Base-by-base conservation (phyloP, 2,329 filamentous ascomycete genomes). In the Ophiostoma pallidulum region DNA sequence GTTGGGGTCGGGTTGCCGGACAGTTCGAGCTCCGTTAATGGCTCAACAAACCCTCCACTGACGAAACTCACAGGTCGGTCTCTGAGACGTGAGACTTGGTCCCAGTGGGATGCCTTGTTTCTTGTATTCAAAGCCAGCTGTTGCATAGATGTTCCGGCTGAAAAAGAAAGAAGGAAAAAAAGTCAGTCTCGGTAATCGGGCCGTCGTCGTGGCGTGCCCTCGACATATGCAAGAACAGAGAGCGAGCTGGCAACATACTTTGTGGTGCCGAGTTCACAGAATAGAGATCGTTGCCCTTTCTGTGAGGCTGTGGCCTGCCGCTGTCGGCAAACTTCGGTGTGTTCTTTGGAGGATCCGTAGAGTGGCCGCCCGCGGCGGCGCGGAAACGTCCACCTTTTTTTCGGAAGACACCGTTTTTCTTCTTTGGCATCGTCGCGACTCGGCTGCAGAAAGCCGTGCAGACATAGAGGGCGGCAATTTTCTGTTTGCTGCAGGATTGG, bases 81-180 rank as follows among this genome's bases (percentile, higher is more conserved):
- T 46, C 76, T 66, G 9, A 80, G 62, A 41, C 63, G 69, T 18
- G 61, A 60, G 47, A 65, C 66, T 28, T 57, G 54, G 14, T 60
- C 62, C 64, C 64, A 68, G n/a, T 56, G 54, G 0, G 64, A 65
- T 29, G 65, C 64, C 42, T 71, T 69, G 45, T 71, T 69, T 18
- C 66, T 65, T 2, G 74, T 77, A 49, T 73, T 68, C 45, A 68
- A 64, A 49, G 72, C 74, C 57, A 75, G 69, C 18, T 77, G 71
- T 45, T 65, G 66, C 55, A 72, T 64, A 6, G 64, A 64, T 45
- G 68, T 66, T 26, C 58, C 66, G 68, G 16, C 29, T 19, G 26
- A 19, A 8, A 12, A 12, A 29, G 10, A 28, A 6, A 4, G 33
- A 28, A 14, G 39, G 40, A 12, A 12, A 29, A 14, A 28, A 6